These are phyloP conservation scores for Tricholoma bakamatsutake DNA, from an alignment of 768 basidiomycete genomes.

Conservation along the genomic window DNA sequence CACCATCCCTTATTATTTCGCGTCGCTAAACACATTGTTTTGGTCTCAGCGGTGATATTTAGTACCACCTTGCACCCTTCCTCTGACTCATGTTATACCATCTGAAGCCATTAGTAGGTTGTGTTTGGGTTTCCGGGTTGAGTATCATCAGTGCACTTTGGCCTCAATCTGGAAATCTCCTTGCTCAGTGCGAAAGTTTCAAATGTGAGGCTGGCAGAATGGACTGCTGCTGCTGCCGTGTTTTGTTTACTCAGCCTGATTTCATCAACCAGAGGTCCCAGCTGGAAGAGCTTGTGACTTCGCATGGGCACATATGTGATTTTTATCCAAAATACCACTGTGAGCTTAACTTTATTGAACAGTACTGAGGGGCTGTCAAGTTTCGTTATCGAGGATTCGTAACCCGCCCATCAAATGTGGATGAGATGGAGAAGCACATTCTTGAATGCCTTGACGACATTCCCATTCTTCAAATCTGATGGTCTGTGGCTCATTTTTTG, in stretches of 20 bases:
- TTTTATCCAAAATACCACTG: constrained; percentile 33
- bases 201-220: constrained; percentile 14
- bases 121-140: too few species aligned
- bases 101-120: too few species aligned
- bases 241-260: constrained; percentile 6
- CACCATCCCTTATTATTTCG: too few species aligned
- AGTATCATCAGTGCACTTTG: too few species aligned
- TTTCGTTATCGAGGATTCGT: constrained; percentile 18
- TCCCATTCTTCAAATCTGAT: constrained; percentile 13
- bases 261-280: background rate
- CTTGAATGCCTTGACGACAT: constrained; percentile 21
- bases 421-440: constrained; percentile 24
- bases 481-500: constrained; percentile 9
- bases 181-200: constrained; percentile 5
- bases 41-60: too few species aligned
- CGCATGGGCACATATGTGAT: constrained; percentile 21
- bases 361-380: constrained; percentile 30
- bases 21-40: too few species aligned
- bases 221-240: constrained; percentile 13
- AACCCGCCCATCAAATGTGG: constrained; percentile 15
- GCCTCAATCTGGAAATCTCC: constrained; percentile 11
- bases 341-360: constrained; percentile 6
- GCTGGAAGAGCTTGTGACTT: constrained; percentile 19
- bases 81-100: too few species aligned
- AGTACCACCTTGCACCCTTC: too few species aligned